Evolutionary conservation across 2,329 filamentous ascomycete genomes (phyloP), one percentile per base, ranked within the genome.

Genomic region (Venturia pyrina): DNA sequence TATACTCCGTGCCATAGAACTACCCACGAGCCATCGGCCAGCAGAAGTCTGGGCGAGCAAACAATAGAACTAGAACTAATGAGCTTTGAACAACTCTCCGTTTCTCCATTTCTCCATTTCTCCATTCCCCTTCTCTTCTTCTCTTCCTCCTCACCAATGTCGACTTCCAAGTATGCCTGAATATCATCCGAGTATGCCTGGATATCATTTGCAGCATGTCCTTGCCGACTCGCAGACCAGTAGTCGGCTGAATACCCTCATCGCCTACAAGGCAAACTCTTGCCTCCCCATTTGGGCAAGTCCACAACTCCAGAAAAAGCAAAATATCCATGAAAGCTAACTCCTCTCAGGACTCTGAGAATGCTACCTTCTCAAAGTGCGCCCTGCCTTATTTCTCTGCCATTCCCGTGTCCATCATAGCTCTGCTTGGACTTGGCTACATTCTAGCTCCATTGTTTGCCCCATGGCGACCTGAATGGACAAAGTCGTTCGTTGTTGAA

Each of bases 401-500:
- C 11, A 66, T 74, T 6, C 76, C 76, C 1, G 70, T 70, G 0
- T 67, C 70, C 34, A 56, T 75, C 8, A 66, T 73, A 28, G 56
- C 71, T 11, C 19, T 73, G 13, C 67, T 78, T 62, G 69, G 70
- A 28, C 56, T 73, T 41, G 69, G 69, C 34, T 72, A 77, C 66
- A 7, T 76, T 10, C 50, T 76, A n/a, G 69, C 68, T 5, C 68
- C 69, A 32, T 46, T 71, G 1, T 56, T 74, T 72, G 69, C 24
- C 8, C 32, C 11, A 21, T 67, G 50, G 70, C 74, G 76, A 53
- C 80, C 84, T 43, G 73, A 70, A 74, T 86, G 84, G 83, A 78
- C 77, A 24, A 75, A 71, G 61, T 76, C 81, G 4, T 86, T 87
- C 67, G 73, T 86, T 21, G 70, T 77, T 21, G 82, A 84, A 67